A percentile compares a stretch with the other conserved stretches of the same genome.
Evolutionary conservation across 2,329 filamentous ascomycete genomes (phyloP).

Genomic region (Colletotrichum sp.): DNA sequence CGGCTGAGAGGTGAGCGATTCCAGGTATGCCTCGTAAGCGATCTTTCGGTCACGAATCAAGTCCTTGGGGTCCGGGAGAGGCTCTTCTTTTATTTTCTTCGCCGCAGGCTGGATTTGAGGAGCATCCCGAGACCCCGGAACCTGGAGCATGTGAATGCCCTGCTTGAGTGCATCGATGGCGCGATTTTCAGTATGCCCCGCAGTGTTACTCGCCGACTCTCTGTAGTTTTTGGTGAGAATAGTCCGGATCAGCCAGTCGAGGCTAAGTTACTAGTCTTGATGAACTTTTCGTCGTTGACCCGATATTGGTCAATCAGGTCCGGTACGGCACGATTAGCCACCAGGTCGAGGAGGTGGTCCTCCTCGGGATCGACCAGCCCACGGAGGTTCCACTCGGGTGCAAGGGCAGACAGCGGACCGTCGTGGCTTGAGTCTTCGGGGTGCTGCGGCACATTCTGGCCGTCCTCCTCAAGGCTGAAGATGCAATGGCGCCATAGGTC

Average conservation of each 20-base stretch:
- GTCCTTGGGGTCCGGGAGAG: conserved; percentile 33
- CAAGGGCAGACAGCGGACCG: conserved; percentile 37
- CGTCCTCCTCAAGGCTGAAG: conserved; percentile 31
- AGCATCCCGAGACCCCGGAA: background rate
- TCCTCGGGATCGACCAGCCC: conserved; percentile 41
- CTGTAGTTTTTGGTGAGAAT: background rate
- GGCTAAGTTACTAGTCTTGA: too few relatives aligned
- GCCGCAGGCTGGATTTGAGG: background rate
- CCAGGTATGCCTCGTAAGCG: conserved; percentile 36
- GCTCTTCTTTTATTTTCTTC: conserved; percentile 26
- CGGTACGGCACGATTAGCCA: conserved; percentile 41
- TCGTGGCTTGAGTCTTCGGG: conserved; percentile 38
- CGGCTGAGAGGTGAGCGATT: conserved; percentile 36
- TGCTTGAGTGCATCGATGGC: conserved; percentile 33
- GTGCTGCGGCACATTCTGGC: conserved; percentile 39
- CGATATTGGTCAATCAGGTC: conserved; percentile 38
- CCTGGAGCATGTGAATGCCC: conserved; percentile 24
- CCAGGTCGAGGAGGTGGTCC: conserved; percentile 39
- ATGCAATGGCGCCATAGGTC: conserved; percentile 28
- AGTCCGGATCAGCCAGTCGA: background rate
- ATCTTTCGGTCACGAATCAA: conserved; percentile 37
- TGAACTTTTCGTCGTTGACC: conserved; percentile 39
- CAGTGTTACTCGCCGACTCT: too few relatives aligned
- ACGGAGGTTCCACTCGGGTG: conserved; percentile 48
- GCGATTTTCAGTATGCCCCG: too few relatives aligned